phyloP scores from a whole-genome alignment of 805 yeast species.

The Candida maesae region DNA sequence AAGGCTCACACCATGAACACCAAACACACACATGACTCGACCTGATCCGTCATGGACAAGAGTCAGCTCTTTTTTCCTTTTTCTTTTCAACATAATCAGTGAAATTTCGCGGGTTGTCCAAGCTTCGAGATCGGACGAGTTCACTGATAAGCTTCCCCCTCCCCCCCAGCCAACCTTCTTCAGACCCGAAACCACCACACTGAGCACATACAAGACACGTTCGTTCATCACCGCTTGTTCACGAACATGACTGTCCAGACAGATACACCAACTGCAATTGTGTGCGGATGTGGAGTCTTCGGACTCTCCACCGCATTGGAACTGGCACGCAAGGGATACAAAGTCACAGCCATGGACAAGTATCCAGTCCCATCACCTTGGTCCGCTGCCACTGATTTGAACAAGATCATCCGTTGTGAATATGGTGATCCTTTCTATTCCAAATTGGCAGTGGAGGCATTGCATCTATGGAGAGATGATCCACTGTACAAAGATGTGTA shows the following conservation, averaged over 20 bases:
- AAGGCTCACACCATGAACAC: too few relatives aligned
- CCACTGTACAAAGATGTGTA: conserved; percentile 33
- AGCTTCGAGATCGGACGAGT: too few relatives aligned
- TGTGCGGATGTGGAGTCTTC: conserved; percentile 42
- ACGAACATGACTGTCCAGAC: too few relatives aligned
- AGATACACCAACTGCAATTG: conserved; percentile 20
- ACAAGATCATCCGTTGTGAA: conserved; percentile 47
- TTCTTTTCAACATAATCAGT: too few relatives aligned
- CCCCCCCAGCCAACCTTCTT: too few relatives aligned
- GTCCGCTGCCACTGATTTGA: conserved; percentile 47
- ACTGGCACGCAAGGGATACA: conserved; percentile 28
- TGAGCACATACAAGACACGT: too few relatives aligned
- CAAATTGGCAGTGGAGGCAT: conserved; percentile 42
- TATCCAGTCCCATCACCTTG: conserved; percentile 40
- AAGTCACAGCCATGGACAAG: conserved; percentile 37
- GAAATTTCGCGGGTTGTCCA: too few relatives aligned
- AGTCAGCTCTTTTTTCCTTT: too few relatives aligned
- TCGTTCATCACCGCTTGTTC: too few relatives aligned
- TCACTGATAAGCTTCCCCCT: too few relatives aligned
- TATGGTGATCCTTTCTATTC: conserved; percentile 42
- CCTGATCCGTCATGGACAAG: too few relatives aligned
- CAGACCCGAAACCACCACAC: background rate
- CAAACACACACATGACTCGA: too few relatives aligned
- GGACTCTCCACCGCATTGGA: conserved; percentile 44
- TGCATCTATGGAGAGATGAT: conserved; percentile 33